Percentiles rank a stretch among this genome's conserved stretches.
These are phyloP conservation scores for Penicillium sumatraense DNA, from an alignment of 2,329 filamentous ascomycete genomes.

Conservation along the genomic window DNA sequence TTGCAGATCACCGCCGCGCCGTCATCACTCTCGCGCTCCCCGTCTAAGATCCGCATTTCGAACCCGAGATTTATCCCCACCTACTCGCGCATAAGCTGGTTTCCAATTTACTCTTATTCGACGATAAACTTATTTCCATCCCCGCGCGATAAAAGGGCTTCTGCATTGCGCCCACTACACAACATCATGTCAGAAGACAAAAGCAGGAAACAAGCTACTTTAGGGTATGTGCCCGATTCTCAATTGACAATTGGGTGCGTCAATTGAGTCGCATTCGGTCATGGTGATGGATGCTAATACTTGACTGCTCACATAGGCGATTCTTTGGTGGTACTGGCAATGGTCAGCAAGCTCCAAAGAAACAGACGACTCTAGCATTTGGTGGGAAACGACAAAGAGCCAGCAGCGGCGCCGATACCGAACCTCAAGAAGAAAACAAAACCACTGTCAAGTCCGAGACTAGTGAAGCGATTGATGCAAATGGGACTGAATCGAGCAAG, in stretches of 20 bases:
- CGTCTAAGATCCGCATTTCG: constrained; percentile 7
- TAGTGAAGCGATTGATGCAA: constrained; percentile 16
- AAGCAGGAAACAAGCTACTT: constrained; percentile 71
- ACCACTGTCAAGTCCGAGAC: constrained; percentile 5
- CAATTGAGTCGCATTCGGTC: constrained; percentile 3
- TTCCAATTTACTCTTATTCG: not conserved
- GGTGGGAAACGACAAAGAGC: constrained; percentile 58
- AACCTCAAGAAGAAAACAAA: constrained; percentile 30
- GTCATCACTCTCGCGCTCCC: constrained; percentile 20
- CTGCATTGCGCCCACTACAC: not conserved
- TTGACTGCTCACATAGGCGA: constrained; percentile 63
- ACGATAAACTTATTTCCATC: not conserved
- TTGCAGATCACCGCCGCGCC: constrained; percentile 18
- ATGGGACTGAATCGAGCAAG: constrained; percentile 22
- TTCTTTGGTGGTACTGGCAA: constrained; percentile 77
- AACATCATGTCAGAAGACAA: constrained; percentile 35
- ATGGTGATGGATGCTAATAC: constrained; percentile 6
- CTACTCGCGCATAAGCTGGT: not conserved
- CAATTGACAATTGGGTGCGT: constrained; percentile 76
- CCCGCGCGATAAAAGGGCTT: not conserved
- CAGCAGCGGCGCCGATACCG: constrained; percentile 32
- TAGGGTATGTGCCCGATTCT: constrained; percentile 81
- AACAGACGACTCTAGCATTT: constrained; percentile 81
- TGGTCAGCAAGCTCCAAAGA: constrained; percentile 58
- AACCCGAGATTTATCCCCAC: not conserved